phyloP scores from a whole-genome alignment of 1,139 yeast genomes.

The Protomyces inundatus region DNA sequence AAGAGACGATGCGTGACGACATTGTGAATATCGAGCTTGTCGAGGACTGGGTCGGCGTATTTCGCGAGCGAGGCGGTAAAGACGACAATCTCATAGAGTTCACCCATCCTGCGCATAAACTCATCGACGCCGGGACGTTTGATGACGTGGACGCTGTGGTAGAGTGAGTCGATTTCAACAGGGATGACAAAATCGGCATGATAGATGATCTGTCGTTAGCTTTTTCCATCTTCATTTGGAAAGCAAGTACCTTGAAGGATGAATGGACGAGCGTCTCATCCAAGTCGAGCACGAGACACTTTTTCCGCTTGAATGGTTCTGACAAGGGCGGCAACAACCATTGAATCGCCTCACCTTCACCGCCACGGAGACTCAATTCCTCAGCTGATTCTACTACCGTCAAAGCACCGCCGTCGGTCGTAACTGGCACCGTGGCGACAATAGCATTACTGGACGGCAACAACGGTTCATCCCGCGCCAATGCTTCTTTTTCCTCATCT shows the following conservation, averaged over 20 bases:
- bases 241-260: conserved; percentile 55
- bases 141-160: conserved; percentile 90
- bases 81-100: conserved; percentile 87
- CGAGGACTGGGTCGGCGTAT: conserved; percentile 91
- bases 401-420: background rate
- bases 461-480: conserved; percentile 11
- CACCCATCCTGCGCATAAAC: conserved; percentile 75
- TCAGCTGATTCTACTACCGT: background rate
- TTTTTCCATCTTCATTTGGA: too few relatives aligned
- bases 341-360: background rate
- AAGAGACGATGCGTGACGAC: conserved; percentile 86
- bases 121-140: conserved; percentile 98
- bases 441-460: conserved; percentile 12
- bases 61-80: conserved; percentile 94
- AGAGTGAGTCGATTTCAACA: conserved; percentile 79
- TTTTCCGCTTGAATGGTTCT: conserved; percentile 49
- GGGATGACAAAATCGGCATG: conserved; percentile 95
- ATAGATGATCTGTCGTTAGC: conserved; percentile 51
- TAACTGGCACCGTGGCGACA: conserved; percentile 5
- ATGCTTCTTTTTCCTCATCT: conserved; percentile 6
- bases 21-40: conserved; percentile 68
- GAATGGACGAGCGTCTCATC: conserved; percentile 97
- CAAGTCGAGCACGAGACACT: conserved; percentile 83
- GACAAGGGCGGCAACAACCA: conserved; percentile 57
- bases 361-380: background rate